These are phyloP conservation scores for Torulaspora gathmanii DNA, from an alignment of 805 yeast genomes.

Conservation along the genomic window DNA sequence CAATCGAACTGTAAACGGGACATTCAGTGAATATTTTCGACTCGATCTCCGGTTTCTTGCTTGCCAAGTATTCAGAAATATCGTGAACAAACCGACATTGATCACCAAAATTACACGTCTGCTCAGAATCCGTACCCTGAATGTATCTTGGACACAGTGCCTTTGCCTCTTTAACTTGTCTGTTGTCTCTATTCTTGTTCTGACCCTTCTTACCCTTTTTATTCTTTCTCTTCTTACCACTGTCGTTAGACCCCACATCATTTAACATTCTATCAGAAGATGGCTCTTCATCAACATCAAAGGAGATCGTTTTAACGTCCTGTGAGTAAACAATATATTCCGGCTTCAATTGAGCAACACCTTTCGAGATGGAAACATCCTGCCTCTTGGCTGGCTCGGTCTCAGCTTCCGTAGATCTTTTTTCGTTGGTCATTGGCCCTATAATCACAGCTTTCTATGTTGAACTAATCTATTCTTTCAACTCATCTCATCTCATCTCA, in stretches of 20 bases:
- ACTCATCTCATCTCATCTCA: neutral
- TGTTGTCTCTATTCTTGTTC: conserved; percentile 74
- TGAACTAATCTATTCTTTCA: neutral
- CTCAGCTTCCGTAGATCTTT: conserved; percentile 20
- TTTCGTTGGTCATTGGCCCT: conserved; percentile 23
- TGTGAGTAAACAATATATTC: conserved; percentile 51
- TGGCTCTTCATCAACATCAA: conserved; percentile 47
- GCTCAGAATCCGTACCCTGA: conserved; percentile 45
- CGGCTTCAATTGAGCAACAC: conserved; percentile 71
- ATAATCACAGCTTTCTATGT: neutral
- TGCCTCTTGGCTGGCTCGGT: conserved; percentile 20
- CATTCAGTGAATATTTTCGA: conserved; percentile 50
- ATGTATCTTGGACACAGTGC: conserved; percentile 61
- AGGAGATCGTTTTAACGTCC: conserved; percentile 22
- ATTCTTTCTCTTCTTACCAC: conserved; percentile 38
- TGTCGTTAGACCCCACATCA: conserved; percentile 46
- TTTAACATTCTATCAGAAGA: conserved; percentile 38
- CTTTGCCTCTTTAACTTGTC: conserved; percentile 58
- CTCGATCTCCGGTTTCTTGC: conserved; percentile 66
- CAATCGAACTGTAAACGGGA: conserved; percentile 77
- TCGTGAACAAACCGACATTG: conserved; percentile 81
- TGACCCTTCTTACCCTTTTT: conserved; percentile 61
- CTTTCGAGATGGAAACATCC: conserved; percentile 40
- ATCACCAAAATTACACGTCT: conserved; percentile 58
- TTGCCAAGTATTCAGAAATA: conserved; percentile 53